Percentiles rank a stretch among this genome's conserved stretches.
phyloP scores from a whole-genome alignment of 352 stramenopile species.

The Phytophthora idaei region DNA sequence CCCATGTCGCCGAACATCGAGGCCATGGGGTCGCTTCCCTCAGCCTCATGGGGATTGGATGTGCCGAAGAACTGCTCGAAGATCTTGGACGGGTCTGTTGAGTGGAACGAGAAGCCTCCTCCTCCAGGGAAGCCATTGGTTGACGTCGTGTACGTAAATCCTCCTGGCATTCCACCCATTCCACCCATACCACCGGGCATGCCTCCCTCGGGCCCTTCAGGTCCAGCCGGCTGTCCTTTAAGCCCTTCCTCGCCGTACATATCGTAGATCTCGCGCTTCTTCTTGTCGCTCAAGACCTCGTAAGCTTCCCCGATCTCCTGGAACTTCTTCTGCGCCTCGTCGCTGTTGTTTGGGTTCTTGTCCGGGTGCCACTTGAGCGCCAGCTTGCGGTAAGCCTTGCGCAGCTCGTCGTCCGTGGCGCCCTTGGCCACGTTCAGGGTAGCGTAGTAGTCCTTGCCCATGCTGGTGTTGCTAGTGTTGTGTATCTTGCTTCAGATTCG shows the following conservation, averaged over 20 bases:
- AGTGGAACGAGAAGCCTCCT: slow-evolving; percentile 73
- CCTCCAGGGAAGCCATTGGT: slow-evolving; percentile 67
- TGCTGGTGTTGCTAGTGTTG: slow-evolving; percentile 22
- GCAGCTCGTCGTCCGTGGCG: slow-evolving; percentile 79
- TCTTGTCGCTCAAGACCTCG: slow-evolving; percentile 93
- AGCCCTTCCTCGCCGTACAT: slow-evolving; percentile 93
- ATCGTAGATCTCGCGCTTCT: slow-evolving; percentile 93
- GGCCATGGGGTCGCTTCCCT: slow-evolving; percentile 70
- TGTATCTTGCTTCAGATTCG: slow-evolving; percentile 7
- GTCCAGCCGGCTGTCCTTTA: slow-evolving; percentile 55
- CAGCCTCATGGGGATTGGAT: slow-evolving; percentile 78
- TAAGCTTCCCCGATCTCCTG: slow-evolving; percentile 94
- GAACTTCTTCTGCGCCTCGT: slow-evolving; percentile 90
- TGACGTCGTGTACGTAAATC: slow-evolving; percentile 46
- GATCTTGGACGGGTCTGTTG: slow-evolving; percentile 85
- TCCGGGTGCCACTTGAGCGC: slow-evolving; percentile 93
- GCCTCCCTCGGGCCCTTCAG: slow-evolving; percentile 35
- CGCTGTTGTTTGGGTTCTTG: slow-evolving; percentile 91
- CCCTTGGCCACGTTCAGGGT: slow-evolving; percentile 70
- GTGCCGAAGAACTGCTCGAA: slow-evolving; percentile 93
- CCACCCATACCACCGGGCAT: slow-evolving; percentile 30
- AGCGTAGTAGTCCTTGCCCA: slow-evolving; percentile 90
- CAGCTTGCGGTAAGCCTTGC: slow-evolving; percentile 90
- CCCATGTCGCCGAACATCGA: slow-evolving; percentile 71
- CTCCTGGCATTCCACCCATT: slow-evolving; percentile 71